phyloP scores from a whole-genome alignment of 768 basidiomycete species.

The Agrocybe pediades region DNA sequence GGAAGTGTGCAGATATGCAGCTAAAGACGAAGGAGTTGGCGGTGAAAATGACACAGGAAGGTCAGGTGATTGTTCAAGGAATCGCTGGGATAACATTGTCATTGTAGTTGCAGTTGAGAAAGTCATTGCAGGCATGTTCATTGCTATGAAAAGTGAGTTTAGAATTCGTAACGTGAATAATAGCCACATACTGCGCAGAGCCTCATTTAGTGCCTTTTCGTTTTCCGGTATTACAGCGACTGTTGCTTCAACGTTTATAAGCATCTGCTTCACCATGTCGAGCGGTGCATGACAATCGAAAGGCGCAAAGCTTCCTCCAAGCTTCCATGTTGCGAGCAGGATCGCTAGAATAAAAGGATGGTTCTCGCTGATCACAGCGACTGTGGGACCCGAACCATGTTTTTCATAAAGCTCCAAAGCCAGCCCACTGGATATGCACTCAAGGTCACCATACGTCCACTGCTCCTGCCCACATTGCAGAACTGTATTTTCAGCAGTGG shows the following conservation, averaged over 20 bases:
- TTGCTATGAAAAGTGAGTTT: constrained; percentile 1
- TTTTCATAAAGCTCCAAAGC: constrained; percentile 19
- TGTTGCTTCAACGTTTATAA: constrained; percentile 20
- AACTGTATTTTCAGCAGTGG: constrained; percentile 8
- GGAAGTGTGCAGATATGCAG: constrained; percentile 30
- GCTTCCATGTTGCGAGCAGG: constrained; percentile 29
- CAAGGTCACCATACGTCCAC: constrained; percentile 31
- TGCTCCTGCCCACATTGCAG: constrained; percentile 23
- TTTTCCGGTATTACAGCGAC: constrained; percentile 19
- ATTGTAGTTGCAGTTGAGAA: constrained; percentile 17
- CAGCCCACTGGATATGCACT: constrained; percentile 26
- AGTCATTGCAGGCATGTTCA: background rate
- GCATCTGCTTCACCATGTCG: constrained; percentile 25
- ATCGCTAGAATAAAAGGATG: constrained; percentile 27
- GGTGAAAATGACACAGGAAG: background rate
- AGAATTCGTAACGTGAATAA: background rate
- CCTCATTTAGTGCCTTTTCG: constrained; percentile 11
- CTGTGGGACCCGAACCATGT: constrained; percentile 20
- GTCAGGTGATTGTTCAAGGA: constrained; percentile 17
- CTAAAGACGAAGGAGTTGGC: constrained; percentile 14
- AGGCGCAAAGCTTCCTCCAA: constrained; percentile 29
- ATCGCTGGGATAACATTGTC: constrained; percentile 19
- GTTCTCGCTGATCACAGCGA: constrained; percentile 29
- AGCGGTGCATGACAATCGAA: constrained; percentile 27
- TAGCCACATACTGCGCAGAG: constrained; percentile 16